Evolutionary conservation across 1,139 yeast genomes (phyloP).

Genomic region (Zygoascus sp.): DNA sequence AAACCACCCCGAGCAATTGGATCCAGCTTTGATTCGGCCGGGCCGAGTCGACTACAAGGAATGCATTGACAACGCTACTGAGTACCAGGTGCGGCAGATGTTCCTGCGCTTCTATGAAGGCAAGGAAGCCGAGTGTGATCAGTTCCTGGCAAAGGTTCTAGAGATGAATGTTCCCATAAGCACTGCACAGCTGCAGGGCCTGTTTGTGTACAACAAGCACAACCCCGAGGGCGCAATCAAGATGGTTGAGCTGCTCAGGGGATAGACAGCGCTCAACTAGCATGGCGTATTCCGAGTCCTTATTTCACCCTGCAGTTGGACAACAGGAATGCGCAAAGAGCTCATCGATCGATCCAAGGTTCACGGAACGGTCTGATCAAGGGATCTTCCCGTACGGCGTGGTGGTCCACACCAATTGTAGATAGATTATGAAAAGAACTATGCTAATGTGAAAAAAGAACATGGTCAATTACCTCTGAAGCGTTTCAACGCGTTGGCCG

Average conservation of each 20-base stretch:
- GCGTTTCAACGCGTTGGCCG: slow-evolving; percentile 18
- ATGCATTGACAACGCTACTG: slow-evolving; percentile 78
- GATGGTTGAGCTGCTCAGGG: slow-evolving; percentile 42
- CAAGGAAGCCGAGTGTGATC: slow-evolving; percentile 54
- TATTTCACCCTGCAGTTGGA: too few species aligned
- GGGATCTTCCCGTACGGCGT: too few species aligned
- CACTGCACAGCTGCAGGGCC: slow-evolving; percentile 93
- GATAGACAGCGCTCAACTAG: too few species aligned
- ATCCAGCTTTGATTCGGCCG: slow-evolving; percentile 73
- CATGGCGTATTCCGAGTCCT: too few species aligned
- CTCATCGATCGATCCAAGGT: too few species aligned
- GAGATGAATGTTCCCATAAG: slow-evolving; percentile 59
- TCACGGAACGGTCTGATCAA: too few species aligned
- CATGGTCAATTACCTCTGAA: slow-evolving; percentile 19
- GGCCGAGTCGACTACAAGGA: slow-evolving; percentile 90
- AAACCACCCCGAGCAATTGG: slow-evolving; percentile 89
- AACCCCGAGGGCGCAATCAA: slow-evolving; percentile 72
- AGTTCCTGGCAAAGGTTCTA: slow-evolving; percentile 53
- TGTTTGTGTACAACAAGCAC: slow-evolving; percentile 87
- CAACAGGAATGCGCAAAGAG: too few species aligned
- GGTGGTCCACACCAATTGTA: too few species aligned
- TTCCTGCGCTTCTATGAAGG: slow-evolving; percentile 80
- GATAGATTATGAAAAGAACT: background rate
- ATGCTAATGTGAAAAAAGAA: background rate
- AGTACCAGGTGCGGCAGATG: slow-evolving; percentile 75